Base-by-base conservation (phyloP, 495 filamentous ascomycete species). In the Talaromyces proteolyticus region DNA sequence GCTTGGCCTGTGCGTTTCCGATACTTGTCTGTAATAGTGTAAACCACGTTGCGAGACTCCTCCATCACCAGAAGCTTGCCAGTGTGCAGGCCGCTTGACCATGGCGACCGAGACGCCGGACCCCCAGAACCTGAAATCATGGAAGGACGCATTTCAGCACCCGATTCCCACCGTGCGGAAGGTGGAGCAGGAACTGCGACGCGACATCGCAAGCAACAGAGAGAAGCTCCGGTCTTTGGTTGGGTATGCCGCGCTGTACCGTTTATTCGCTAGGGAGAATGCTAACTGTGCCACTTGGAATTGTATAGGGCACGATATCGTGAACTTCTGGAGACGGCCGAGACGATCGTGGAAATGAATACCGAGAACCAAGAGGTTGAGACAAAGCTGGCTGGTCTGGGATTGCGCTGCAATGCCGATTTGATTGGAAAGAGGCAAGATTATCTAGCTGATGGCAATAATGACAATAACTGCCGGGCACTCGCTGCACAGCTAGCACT, bases 311-410 rank as follows among this genome's bases (percentile, higher is more conserved):
- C 79, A 50, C 86, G 88, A 63, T 98, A 98, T 66, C 82, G 93
- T 60, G 89, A 95, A 54, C 81, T 97, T 10, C 82, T 98, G 17
- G 88, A 87, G 42, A 96, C 94, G 0, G 93, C 93, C 23, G 91
- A 96, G 61, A 80, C 83, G 20, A 98, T 98, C 58, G 83, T 96
- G 22, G 75, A 81, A 43, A 96, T 98, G 91, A 84, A 91, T 40
- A 66, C 59, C 10, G 79, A 89, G 53, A 91, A 93, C 67, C 77
- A 85, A 44, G 60, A 76, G 14, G 85, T 89, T 18, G 90, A 96
- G 62, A 65, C 72, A 0, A 77, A 77, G 19, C 67, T 97, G 48
- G 77, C 77, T 16, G 77, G 79, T 42, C 81, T 95, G 67, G 91
- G 89, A 42, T 75, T 77, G 38, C 77, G 80, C 44, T 96, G 93